These are phyloP conservation scores for Trichopus zeylanicus DNA, from an alignment of 116 monocot genomes.

Conservation along the genomic window DNA sequence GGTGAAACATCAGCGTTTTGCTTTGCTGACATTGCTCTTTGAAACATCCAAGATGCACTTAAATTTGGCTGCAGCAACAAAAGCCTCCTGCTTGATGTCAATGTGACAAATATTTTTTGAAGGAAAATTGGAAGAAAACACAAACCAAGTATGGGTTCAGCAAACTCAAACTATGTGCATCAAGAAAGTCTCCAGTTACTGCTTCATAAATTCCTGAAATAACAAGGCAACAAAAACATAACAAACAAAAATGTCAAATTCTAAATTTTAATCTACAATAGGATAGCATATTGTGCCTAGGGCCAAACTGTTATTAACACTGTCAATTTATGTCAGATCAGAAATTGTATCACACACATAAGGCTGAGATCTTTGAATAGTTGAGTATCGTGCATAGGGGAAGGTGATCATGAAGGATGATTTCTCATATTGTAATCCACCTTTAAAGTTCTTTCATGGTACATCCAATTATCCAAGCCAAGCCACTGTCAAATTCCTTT, in stretches of 20 bases:
- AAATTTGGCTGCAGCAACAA: slow-evolving; percentile 73
- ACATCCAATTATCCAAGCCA: too few relatives aligned
- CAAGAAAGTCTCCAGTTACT: slow-evolving; percentile 61
- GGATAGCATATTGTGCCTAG: too few relatives aligned
- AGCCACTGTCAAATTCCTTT: too few relatives aligned
- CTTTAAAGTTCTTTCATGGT: neutral
- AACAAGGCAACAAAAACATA: slow-evolving; percentile 7
- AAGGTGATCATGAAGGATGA: neutral
- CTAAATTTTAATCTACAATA: too few relatives aligned
- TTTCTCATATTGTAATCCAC: neutral
- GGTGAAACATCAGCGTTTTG: slow-evolving; percentile 35
- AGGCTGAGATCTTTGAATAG: neutral
- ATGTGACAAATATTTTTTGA: neutral
- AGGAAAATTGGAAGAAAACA: slow-evolving; percentile 6
- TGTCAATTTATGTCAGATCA: too few relatives aligned
- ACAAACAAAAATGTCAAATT: neutral
- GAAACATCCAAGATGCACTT: slow-evolving; percentile 96
- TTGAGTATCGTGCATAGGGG: neutral
- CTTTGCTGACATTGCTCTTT: slow-evolving; percentile 89
- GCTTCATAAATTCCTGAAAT: slow-evolving; percentile 87
- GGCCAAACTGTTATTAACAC: too few relatives aligned
- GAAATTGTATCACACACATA: too few relatives aligned
- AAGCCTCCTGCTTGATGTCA: slow-evolving; percentile 1
- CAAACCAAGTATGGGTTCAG: slow-evolving; percentile 94
- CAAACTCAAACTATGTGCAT: slow-evolving; percentile 57